Evolutionary conservation across 768 basidiomycete species (phyloP), one percentile per base, ranked within the genome.

Genomic region (Mycena metata): DNA sequence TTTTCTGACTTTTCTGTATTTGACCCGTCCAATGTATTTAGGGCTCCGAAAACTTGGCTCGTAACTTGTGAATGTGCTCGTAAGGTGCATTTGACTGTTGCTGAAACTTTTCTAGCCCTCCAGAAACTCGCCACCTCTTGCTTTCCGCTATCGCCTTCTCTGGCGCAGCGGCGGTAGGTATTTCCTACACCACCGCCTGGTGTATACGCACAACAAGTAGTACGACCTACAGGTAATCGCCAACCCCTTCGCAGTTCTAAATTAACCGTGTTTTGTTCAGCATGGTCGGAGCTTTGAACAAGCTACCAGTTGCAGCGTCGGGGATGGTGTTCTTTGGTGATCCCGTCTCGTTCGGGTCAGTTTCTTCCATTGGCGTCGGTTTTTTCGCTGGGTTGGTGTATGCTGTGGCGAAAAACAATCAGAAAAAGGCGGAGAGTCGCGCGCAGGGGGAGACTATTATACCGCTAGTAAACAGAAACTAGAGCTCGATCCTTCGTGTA

Each of bases 131-230:
- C 50, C 85, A 83, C 43, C 84, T 95, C 72, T 83, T 99, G 56
- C 81, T 99, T 23, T 90, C 87, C 69, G 93, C 96, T 3, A 99
- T 99, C 76, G 92, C 89, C 5, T 96, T 99, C 80, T 98, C 97
- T 24, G 98, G 98, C n/a, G 95, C 95, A 0, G 96, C 94, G 7
- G 97, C 98, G 6, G 98, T 98, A 35, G 95, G 95, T 51, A 99
- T 99, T 74, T 98, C 96, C 15, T 99, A 96, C 78, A 96, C 96
- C 10, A 99, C 98, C 10, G 97, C 98, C 12, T 99, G 98, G 98
- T 99, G 98, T 77, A 89, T 99, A 36, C 91, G 98, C 54, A 91
- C 91, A 23, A 98, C 97, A 33, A 95, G 93, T 71, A 98, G 96
- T 69, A 99, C 98, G 50, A 99, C 98, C n/a, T 99, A 98, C 82